These are phyloP conservation scores for Fomitopsis pulvina DNA, from an alignment of 768 basidiomycete genomes.

Conservation along the genomic window DNA sequence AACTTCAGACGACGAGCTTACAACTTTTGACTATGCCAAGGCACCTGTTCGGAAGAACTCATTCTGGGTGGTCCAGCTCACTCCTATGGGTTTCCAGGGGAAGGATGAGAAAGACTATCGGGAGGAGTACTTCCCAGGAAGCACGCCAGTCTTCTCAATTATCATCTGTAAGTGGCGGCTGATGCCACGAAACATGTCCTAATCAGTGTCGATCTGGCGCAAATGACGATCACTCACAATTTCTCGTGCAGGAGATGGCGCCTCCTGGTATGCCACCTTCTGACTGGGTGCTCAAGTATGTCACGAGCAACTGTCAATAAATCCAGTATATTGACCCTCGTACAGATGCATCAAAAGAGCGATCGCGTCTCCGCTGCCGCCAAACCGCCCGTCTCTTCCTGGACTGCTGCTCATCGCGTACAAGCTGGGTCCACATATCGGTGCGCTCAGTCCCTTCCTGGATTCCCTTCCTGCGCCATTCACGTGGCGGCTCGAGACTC, in stretches of 20 bases:
- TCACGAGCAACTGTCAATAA: not conserved
- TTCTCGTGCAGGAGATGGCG: conserved; percentile 14
- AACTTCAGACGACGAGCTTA: conserved; percentile 1
- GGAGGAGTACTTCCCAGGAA: conserved; percentile 14
- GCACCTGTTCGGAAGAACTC: conserved; percentile 18
- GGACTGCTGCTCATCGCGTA: conserved; percentile 24
- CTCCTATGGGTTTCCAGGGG: conserved; percentile 21
- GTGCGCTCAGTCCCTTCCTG: conserved; percentile 28
- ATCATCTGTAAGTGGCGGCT: conserved; percentile 8
- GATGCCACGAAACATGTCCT: not conserved
- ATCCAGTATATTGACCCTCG: not conserved
- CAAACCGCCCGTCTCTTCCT: conserved; percentile 24
- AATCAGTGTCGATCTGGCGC: conserved; percentile 12
- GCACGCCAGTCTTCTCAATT: conserved; percentile 18
- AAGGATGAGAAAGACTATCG: conserved; percentile 11
- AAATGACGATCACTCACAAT: conserved; percentile 22
- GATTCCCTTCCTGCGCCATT: conserved; percentile 33
- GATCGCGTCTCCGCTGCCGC: conserved; percentile 26
- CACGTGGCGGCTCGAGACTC: conserved; percentile 29
- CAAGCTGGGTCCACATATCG: conserved; percentile 23
- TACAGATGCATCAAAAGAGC: conserved; percentile 23
- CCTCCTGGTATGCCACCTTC: conserved; percentile 24
- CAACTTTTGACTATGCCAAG: conserved; percentile 8
- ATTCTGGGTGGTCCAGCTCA: conserved; percentile 30
- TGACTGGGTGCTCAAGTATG: conserved; percentile 25